phyloP scores from a whole-genome alignment of 2,329 filamentous ascomycete species.

The Purpureocillium lavendulum region DNA sequence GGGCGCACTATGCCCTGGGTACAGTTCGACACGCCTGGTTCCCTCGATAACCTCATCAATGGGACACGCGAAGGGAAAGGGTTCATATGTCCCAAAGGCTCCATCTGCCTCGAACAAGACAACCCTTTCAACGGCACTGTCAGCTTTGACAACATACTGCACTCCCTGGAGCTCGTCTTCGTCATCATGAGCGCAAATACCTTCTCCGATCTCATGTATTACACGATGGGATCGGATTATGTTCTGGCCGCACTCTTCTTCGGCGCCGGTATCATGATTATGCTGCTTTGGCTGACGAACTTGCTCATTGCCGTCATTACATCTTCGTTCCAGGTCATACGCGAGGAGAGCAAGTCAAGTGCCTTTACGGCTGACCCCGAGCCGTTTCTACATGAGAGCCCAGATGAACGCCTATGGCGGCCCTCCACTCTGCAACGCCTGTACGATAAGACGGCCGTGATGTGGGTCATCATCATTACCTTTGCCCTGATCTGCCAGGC shows the following conservation, averaged over 20 bases:
- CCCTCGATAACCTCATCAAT: conserved; percentile 37
- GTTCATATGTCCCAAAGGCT: conserved; percentile 77
- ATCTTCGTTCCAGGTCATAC: conserved; percentile 94
- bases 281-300: conserved; percentile 95
- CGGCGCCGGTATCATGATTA: conserved; percentile 69
- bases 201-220: conserved; percentile 90
- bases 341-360: conserved; percentile 89
- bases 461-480: conserved; percentile 77
- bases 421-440: conserved; percentile 53
- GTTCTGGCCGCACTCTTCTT: conserved; percentile 75
- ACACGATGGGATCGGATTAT: conserved; percentile 86
- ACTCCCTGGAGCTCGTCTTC: conserved; percentile 90
- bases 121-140: conserved; percentile 82
- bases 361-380: conserved; percentile 77
- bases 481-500: conserved; percentile 75
- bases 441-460: conserved; percentile 63
- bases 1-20: conserved; percentile 61
- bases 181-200: conserved; percentile 98
- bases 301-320: conserved; percentile 94
- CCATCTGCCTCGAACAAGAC: conserved; percentile 68
- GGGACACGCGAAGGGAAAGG: conserved; percentile 61
- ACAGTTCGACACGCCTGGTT: conserved; percentile 21
- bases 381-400: conserved; percentile 22
- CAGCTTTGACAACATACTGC: conserved; percentile 89
- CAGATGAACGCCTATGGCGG: conserved; percentile 28